Evolutionary conservation across 257 asterid species (phyloP), one percentile per base, ranked within the genome.

Genomic region (Solanum bulbocastanum): DNA sequence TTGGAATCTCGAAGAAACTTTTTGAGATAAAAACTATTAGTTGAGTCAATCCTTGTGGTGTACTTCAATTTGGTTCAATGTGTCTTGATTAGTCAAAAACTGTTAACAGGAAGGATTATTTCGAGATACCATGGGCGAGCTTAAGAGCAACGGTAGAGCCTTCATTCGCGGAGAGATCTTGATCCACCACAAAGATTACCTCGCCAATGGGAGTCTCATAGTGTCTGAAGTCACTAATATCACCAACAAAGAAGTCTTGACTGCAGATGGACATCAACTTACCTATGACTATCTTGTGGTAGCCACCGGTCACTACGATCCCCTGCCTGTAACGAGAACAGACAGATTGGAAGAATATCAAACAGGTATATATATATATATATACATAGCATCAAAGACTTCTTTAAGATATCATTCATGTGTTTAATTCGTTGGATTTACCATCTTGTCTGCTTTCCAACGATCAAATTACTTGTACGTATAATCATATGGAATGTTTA

Each of bases 71-170:
- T 76, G 22, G 83, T 76, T 76, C 56, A 10, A 37, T 37, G 33
- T 75, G 83, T 37, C 1, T 76, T 76, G 3, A 76, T 39, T 20
- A 27, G 58, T 86, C 2, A 9, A 86, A 22, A 36, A 66, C n/a
- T 84, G 33, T n/a, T 49, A 88, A 87, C 87, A 96, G 98, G 95
- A 95, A 96, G 88, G 99, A 96, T 4, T 96, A 96, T 88, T 95
- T 94, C 78, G 98, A 96, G 92, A 95, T 96, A 86, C 95, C 98
- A 42, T 96, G 94, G 95, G 99, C 98, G 81, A 94, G 98, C 89
- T 94, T 91, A 92, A 94, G 99, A 91, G 88, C 94, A 73, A 89
- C 88, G 91, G 96, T 95, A 89, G 97, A 96, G 94, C 99, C 98
- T 39, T 86, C 93, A 18, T 95, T 96, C 68, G 95, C 95, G 0